phyloP scores from a whole-genome alignment of 306 rosid genomes.

The Sicyos baderoa region DNA sequence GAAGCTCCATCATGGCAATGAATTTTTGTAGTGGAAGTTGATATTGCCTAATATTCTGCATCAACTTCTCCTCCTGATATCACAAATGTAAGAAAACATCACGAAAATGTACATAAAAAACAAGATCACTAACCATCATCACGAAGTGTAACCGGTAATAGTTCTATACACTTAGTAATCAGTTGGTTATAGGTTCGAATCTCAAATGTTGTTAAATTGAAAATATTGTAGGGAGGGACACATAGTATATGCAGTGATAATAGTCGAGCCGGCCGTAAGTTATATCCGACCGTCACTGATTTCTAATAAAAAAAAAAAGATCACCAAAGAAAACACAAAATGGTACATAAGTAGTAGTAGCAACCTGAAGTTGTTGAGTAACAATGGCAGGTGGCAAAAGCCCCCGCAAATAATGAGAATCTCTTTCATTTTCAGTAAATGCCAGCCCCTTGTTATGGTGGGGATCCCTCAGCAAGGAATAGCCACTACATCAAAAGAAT shows the following conservation, averaged over 20 bases:
- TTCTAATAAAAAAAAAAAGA: too few relatives aligned
- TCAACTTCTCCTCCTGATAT: conserved; percentile 63
- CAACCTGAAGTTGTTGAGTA: conserved; percentile 82
- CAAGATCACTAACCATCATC: background rate
- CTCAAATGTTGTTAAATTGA: too few relatives aligned
- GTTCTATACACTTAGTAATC: too few relatives aligned
- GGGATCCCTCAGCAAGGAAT: conserved; percentile 84
- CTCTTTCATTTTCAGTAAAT: conserved; percentile 84
- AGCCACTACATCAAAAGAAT: conserved; percentile 67
- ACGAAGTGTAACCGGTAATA: too few relatives aligned
- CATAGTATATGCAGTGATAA: too few relatives aligned
- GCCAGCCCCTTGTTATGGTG: conserved; percentile 93
- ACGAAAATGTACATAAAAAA: background rate
- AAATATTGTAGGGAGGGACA: too few relatives aligned
- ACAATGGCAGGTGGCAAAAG: conserved; percentile 68
- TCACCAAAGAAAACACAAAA: too few relatives aligned
- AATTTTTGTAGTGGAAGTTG: conserved; percentile 81
- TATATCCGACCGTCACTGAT: too few relatives aligned
- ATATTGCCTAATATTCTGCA: conserved; percentile 60
- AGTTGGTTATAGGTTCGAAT: too few relatives aligned
- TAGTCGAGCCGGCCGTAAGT: too few relatives aligned
- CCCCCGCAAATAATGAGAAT: conserved; percentile 89
- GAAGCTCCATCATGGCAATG: conserved; percentile 82
- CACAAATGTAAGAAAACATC: conserved; percentile 6
- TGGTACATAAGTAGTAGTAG: too few relatives aligned